phyloP scores from a whole-genome alignment of 495 filamentous ascomycete species.

The Sabuloglossum arenarium region DNA sequence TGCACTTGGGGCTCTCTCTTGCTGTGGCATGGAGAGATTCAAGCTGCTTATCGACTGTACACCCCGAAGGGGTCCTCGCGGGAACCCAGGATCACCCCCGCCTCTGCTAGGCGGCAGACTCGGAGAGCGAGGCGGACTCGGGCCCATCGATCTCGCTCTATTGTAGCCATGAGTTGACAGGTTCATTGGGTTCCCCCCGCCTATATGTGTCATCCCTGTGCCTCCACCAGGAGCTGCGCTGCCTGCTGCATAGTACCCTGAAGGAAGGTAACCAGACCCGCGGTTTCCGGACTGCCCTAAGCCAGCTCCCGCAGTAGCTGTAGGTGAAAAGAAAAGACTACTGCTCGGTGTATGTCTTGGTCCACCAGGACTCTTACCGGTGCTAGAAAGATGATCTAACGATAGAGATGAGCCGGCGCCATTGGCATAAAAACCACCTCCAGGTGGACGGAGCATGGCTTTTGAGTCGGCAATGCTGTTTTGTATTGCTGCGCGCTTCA shows the following conservation, averaged over 20 bases:
- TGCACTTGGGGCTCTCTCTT: slow-evolving; percentile 63
- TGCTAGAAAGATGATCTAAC: slow-evolving; percentile 27
- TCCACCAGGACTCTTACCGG: slow-evolving; percentile 12
- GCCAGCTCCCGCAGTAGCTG: slow-evolving; percentile 36
- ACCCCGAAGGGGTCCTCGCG: slow-evolving; percentile 17
- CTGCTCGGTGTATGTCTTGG: slow-evolving; percentile 27
- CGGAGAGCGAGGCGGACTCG: slow-evolving; percentile 52
- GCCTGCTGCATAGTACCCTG: slow-evolving; percentile 76
- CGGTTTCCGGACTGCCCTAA: slow-evolving; percentile 28
- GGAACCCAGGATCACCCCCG: slow-evolving; percentile 8
- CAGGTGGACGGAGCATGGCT: slow-evolving; percentile 19
- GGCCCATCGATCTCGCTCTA: slow-evolving; percentile 23
- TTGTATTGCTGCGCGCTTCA: slow-evolving; percentile 54
- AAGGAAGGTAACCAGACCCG: slow-evolving; percentile 57
- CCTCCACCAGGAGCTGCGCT: slow-evolving; percentile 27
- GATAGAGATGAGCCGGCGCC: slow-evolving; percentile 39
- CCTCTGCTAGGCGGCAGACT: slow-evolving; percentile 22
- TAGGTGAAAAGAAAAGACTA: slow-evolving; percentile 87
- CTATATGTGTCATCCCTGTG: slow-evolving; percentile 25
- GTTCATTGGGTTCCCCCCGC: slow-evolving; percentile 25
- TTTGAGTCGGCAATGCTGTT: slow-evolving; percentile 48
- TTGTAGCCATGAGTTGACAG: slow-evolving; percentile 32
- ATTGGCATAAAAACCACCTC: slow-evolving; percentile 27
- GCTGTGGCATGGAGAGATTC: slow-evolving; percentile 36
- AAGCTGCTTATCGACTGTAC: slow-evolving; percentile 47